Evolutionary conservation across 768 basidiomycete species (phyloP).

Genomic region (Lactarius pseudohatsudake): DNA sequence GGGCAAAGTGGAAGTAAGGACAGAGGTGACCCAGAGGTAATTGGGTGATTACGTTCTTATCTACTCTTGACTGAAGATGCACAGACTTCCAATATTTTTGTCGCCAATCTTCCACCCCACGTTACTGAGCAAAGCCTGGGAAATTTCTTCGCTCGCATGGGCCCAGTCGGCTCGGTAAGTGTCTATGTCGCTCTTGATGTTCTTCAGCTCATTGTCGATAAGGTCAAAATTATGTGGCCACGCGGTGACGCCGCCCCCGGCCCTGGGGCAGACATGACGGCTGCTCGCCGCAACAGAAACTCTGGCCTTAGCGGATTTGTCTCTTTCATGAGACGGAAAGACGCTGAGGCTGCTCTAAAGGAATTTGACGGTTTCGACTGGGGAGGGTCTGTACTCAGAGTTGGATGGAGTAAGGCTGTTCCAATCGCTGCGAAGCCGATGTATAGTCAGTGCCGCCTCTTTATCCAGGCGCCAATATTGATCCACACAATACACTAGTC

Average conservation of each 20-base stretch:
- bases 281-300: conserved; percentile 66
- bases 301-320: conserved; percentile 93
- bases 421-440: conserved; percentile 75
- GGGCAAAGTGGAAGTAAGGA: conserved; percentile 89
- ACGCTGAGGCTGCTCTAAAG: conserved; percentile 85
- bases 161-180: conserved; percentile 89
- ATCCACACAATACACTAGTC: conserved; percentile 11
- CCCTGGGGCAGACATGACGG: conserved; percentile 75
- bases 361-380: conserved; percentile 94
- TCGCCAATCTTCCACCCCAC: conserved; percentile 86
- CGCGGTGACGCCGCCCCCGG: conserved; percentile 68
- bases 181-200: background rate
- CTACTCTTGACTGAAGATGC: conserved; percentile 8
- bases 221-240: conserved; percentile 99
- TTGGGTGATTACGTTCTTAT: background rate
- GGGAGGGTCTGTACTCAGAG: conserved; percentile 84
- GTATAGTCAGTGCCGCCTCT: conserved; percentile 59
- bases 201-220: conserved; percentile 12
- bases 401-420: conserved; percentile 98
- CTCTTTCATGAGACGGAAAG: conserved; percentile 90
- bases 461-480: background rate
- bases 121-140: conserved; percentile 87
- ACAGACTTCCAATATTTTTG: conserved; percentile 93
- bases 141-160: conserved; percentile 85
- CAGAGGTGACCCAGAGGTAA: conserved; percentile 80